These are phyloP conservation scores for Teunomyces aglyptinius DNA, from an alignment of 805 yeast genomes.

Conservation along the genomic window DNA sequence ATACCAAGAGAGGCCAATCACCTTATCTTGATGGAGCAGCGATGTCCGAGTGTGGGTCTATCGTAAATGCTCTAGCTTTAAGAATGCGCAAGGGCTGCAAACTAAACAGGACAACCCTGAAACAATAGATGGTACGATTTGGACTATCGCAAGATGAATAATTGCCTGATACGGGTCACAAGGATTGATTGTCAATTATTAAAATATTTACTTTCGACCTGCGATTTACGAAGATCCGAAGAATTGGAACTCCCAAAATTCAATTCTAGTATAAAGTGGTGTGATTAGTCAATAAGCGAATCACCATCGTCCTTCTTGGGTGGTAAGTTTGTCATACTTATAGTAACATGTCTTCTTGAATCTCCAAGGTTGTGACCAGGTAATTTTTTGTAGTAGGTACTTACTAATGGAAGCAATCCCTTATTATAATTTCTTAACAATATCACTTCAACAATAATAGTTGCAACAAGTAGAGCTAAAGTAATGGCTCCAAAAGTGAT, in stretches of 20 bases:
- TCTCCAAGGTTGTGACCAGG: constrained; percentile 4
- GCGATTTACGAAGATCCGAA: background rate
- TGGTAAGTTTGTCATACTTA: constrained; percentile 4
- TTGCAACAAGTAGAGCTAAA: constrained; percentile 32
- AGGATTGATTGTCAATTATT: background rate
- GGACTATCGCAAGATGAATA: background rate
- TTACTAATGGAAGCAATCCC: constrained; percentile 19
- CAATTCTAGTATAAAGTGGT: background rate
- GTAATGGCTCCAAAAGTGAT: constrained; percentile 46
- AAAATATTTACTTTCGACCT: background rate
- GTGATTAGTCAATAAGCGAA: constrained; percentile 5
- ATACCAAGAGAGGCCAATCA: background rate
- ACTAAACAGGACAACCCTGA: background rate
- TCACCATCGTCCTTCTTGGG: constrained; percentile 1
- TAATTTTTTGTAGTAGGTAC: constrained; percentile 14
- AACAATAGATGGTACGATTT: background rate
- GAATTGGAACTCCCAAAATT: background rate
- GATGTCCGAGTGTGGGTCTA: background rate
- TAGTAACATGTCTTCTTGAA: background rate
- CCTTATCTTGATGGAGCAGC: background rate
- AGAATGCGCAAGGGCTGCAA: background rate
- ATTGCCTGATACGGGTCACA: background rate
- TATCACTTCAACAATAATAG: constrained; percentile 23
- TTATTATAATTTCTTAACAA: constrained; percentile 12
- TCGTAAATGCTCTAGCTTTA: background rate